Percentiles rank a stretch among this genome's conserved stretches.
Conservation (phyloP, 2,329 filamentous ascomycete species). For the Curvularia hawaiiensis region DNA sequence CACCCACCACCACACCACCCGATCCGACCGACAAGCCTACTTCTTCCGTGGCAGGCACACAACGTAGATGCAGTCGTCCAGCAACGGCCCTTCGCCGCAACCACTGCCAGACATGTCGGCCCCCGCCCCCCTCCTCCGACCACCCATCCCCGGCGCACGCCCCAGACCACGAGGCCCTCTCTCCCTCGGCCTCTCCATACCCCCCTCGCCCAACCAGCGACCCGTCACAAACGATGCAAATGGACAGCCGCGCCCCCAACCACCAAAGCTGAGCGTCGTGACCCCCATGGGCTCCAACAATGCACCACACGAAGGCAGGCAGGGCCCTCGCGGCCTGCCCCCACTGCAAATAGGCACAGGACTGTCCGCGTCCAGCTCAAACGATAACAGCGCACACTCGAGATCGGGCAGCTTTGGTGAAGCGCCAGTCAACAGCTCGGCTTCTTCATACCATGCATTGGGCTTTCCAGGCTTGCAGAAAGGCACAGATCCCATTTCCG, state of each 20-base stretch:
- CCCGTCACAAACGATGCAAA: conserved; percentile 69
- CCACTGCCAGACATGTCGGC: conserved; percentile 66
- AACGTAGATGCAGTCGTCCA: conserved; percentile 36
- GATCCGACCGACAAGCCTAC: not conserved
- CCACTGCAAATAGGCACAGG: conserved; percentile 60
- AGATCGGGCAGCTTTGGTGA: conserved; percentile 86
- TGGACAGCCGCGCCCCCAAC: conserved; percentile 60
- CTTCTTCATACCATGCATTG: conserved; percentile 79
- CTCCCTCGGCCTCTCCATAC: conserved; percentile 86
- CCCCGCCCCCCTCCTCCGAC: conserved; percentile 79
- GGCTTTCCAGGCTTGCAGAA: conserved; percentile 76
- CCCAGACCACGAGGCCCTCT: conserved; percentile 69
- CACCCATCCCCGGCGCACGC: conserved; percentile 73
- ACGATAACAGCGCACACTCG: conserved; percentile 81
- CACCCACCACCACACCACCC: not conserved
- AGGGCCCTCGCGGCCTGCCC: conserved; percentile 58
- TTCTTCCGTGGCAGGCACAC: conserved; percentile 3
- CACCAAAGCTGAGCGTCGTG: conserved; percentile 81
- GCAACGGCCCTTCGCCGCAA: conserved; percentile 28
- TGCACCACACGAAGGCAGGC: conserved; percentile 71
- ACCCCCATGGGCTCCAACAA: conserved; percentile 85
- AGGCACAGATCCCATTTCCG: conserved; percentile 82
- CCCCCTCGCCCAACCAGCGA: conserved; percentile 81
- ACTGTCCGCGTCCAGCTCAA: conserved; percentile 73
- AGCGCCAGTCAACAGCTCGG: conserved; percentile 78